Evolutionary conservation across 2,329 filamentous ascomycete genomes (phyloP).

Genomic region (Parastagonospora nodorum): DNA sequence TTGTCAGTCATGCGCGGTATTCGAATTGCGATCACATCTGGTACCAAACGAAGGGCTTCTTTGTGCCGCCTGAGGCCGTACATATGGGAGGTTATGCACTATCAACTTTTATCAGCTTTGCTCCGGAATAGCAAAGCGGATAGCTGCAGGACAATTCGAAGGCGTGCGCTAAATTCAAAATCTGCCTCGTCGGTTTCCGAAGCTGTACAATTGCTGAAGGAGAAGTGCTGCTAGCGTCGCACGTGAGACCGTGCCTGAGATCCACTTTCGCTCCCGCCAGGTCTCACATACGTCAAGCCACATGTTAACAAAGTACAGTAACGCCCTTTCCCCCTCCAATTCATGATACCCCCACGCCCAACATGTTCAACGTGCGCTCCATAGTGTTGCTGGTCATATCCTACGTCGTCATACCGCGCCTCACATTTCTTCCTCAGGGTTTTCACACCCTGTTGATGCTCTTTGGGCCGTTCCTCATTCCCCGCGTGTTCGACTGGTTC

Average conservation of each 20-base stretch:
- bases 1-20: too few species aligned
- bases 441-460: constrained; percentile 51
- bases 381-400: constrained; percentile 38
- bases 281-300: constrained; percentile 6
- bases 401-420: constrained; percentile 44
- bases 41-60: too few species aligned
- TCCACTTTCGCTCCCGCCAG: constrained; percentile 1
- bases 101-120: too few species aligned
- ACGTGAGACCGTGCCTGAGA: constrained; percentile 13
- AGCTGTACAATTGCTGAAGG: not conserved
- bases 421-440: constrained; percentile 42
- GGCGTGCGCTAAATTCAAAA: too few species aligned
- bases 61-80: too few species aligned
- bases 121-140: too few species aligned
- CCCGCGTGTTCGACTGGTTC: constrained; percentile 69
- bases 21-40: too few species aligned
- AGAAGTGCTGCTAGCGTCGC: constrained; percentile 1
- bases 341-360: constrained; percentile 14
- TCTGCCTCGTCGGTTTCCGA: too few species aligned
- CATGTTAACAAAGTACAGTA: constrained; percentile 11
- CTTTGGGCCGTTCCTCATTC: constrained; percentile 73
- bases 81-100: too few species aligned
- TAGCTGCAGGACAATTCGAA: too few species aligned
- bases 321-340: not conserved
- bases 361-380: constrained; percentile 42